Percentiles rank a stretch among this genome's conserved stretches.
Conservation (phyloP, 345 rosid genomes). For the Excoecaria cochinchinensis region DNA sequence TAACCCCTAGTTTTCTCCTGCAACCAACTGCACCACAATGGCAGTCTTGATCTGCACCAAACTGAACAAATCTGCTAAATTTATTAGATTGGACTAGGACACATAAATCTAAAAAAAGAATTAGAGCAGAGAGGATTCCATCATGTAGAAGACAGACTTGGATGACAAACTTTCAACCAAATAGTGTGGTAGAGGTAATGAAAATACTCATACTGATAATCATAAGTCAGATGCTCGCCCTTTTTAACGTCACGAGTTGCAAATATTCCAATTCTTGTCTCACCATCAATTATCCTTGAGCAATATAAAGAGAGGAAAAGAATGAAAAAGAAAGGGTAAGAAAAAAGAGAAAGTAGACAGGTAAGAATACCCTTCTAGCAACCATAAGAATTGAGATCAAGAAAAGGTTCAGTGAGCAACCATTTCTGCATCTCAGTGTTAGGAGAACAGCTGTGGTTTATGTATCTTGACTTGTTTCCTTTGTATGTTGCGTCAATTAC, state of each 20-base stretch:
- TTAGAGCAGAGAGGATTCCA: not conserved
- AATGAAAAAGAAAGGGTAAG: not conserved
- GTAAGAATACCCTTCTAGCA: constrained; percentile 10
- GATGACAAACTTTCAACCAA: not conserved
- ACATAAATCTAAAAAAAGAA: not conserved
- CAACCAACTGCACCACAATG: constrained; percentile 78
- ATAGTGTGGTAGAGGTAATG: constrained; percentile 14
- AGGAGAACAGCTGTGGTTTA: constrained; percentile 92
- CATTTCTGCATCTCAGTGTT: constrained; percentile 99
- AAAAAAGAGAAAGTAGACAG: constrained; percentile 5
- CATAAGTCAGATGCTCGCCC: constrained; percentile 94
- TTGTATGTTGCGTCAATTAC: constrained; percentile 96
- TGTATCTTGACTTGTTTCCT: constrained; percentile 93
- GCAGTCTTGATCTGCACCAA: constrained; percentile 97
- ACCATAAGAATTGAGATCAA: constrained; percentile 11
- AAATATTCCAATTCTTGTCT: constrained; percentile 92
- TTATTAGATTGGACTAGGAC: constrained; percentile 42
- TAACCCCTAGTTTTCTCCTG: constrained; percentile 77
- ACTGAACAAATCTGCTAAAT: constrained; percentile 92
- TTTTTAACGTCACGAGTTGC: constrained; percentile 65
- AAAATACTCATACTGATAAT: constrained; percentile 74
- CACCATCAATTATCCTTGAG: constrained; percentile 91
- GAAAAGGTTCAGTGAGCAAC: constrained; percentile 41
- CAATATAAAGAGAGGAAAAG: constrained; percentile 1
- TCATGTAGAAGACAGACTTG: not conserved